These are phyloP conservation scores for Mucor circinelloides DNA, from an alignment of 371 early-diverging fungal genomes.

Conservation along the genomic window DNA sequence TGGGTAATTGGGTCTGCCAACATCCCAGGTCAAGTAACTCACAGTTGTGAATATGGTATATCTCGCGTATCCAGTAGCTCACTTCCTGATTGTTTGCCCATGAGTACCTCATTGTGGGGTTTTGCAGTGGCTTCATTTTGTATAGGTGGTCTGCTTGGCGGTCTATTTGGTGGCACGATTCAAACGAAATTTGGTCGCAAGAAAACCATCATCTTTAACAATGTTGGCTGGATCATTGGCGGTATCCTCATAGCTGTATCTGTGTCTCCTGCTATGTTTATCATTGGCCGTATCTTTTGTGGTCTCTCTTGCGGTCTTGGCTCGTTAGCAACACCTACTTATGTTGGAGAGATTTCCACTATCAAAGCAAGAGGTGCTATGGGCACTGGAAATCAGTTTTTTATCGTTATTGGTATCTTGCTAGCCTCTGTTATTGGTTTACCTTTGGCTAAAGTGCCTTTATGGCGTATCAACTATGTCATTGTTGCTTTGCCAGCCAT, in stretches of 20 bases:
- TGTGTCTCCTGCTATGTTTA: conserved; percentile 59
- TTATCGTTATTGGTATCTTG: conserved; percentile 77
- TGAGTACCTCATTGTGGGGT: conserved; percentile 40
- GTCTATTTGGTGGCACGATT: conserved; percentile 58
- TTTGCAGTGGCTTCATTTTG: conserved; percentile 67
- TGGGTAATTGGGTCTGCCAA: conserved; percentile 53
- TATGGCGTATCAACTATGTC: conserved; percentile 69
- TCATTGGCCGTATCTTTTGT: conserved; percentile 74
- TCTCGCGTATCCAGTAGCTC: neutral
- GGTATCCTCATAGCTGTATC: conserved; percentile 62
- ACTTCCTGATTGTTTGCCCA: conserved; percentile 30
- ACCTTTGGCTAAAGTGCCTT: conserved; percentile 59
- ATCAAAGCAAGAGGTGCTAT: conserved; percentile 67
- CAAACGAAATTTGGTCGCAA: conserved; percentile 67
- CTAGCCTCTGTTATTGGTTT: conserved; percentile 64
- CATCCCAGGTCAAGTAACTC: conserved; percentile 37
- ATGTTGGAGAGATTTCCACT: conserved; percentile 82
- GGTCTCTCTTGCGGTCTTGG: conserved; percentile 83
- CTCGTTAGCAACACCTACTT: conserved; percentile 77
- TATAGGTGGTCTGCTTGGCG: conserved; percentile 74
- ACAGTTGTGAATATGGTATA: conserved; percentile 19
- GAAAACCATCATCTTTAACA: conserved; percentile 61
- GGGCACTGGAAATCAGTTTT: conserved; percentile 77
- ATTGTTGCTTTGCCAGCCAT: conserved; percentile 70
- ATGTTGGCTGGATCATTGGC: conserved; percentile 65